These are phyloP conservation scores for Wickerhamomyces sp. DNA, from an alignment of 1,139 yeast genomes.

Conservation along the genomic window DNA sequence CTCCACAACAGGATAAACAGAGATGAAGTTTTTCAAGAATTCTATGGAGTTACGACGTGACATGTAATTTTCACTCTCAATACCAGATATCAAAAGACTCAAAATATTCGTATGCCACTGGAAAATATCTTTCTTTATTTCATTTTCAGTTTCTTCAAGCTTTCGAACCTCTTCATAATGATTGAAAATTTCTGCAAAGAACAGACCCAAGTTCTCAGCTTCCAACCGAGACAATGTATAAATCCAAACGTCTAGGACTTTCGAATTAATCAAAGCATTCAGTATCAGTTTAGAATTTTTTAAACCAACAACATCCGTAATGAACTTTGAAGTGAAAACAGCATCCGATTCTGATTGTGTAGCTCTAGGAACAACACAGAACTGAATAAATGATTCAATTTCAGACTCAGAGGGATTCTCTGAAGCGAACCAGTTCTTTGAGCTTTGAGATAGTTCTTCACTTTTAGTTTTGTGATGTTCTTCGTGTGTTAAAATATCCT, in stretches of 20 bases:
- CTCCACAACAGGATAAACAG: slow-evolving; percentile 64
- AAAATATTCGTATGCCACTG: slow-evolving; percentile 50
- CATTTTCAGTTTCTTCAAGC: slow-evolving; percentile 25
- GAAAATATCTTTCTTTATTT: slow-evolving; percentile 41
- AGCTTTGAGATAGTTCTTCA: slow-evolving; percentile 25
- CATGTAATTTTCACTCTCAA: slow-evolving; percentile 68
- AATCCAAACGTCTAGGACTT: slow-evolving; percentile 53
- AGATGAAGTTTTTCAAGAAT: slow-evolving; percentile 63
- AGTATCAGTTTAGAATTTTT: slow-evolving; percentile 39
- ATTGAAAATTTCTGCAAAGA: slow-evolving; percentile 54
- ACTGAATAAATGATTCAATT: slow-evolving; percentile 45
- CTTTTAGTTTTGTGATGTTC: slow-evolving; percentile 29
- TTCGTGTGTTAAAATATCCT: slow-evolving; percentile 33
- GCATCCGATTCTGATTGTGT: slow-evolving; percentile 86
- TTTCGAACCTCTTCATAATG: slow-evolving; percentile 31
- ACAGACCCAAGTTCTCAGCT: slow-evolving; percentile 79
- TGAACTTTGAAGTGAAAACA: slow-evolving; percentile 58
- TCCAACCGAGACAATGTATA: slow-evolving; percentile 73
- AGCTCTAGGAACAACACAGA: slow-evolving; percentile 72
- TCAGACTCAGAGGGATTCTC: slow-evolving; percentile 18
- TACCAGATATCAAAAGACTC: slow-evolving; percentile 41
- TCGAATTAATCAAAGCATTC: slow-evolving; percentile 45
- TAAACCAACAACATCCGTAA: slow-evolving; percentile 44
- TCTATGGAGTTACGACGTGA: slow-evolving; percentile 79
- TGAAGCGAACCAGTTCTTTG: slow-evolving; percentile 26